Conservation (phyloP, 257 asterid species). For the Plantago ovata region DNA sequence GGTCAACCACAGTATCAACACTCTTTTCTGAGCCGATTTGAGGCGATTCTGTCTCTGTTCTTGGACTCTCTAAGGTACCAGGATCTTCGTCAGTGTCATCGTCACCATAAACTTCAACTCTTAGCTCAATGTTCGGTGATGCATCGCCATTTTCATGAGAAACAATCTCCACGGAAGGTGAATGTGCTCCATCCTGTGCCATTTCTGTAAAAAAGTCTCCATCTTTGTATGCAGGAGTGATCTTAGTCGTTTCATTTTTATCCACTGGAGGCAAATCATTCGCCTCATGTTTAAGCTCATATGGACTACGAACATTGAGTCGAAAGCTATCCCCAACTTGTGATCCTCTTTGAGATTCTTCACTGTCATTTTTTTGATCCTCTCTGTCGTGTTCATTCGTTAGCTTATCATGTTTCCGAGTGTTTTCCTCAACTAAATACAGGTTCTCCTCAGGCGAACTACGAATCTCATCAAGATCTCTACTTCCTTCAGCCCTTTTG, state of each 20-base stretch:
- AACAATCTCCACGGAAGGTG: slow-evolving; percentile 20
- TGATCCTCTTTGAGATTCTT: slow-evolving; percentile 20
- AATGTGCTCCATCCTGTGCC: slow-evolving; percentile 13
- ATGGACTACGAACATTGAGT: slow-evolving; percentile 13
- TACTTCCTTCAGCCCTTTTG: too few relatives aligned
- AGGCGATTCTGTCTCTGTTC: slow-evolving; percentile 18
- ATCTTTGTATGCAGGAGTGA: slow-evolving; percentile 21
- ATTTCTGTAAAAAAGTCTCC: slow-evolving; percentile 22
- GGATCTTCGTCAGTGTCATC: slow-evolving; percentile 17
- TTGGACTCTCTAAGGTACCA: slow-evolving; percentile 11
- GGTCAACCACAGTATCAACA: slow-evolving; percentile 21
- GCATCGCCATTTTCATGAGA: slow-evolving; percentile 20
- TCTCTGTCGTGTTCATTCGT: slow-evolving; percentile 7
- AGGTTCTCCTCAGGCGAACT: too few relatives aligned
- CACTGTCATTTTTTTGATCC: slow-evolving; percentile 21
- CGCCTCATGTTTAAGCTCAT: slow-evolving; percentile 26
- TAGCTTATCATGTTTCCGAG: slow-evolving; percentile 20
- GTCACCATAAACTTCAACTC: slow-evolving; percentile 14
- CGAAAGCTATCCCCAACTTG: slow-evolving; percentile 17
- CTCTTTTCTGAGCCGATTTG: slow-evolving; percentile 31
- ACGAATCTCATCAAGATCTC: too few relatives aligned
- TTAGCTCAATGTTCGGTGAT: slow-evolving; percentile 17
- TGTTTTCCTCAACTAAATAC: background rate
- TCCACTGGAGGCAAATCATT: slow-evolving; percentile 18
- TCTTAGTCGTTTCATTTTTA: slow-evolving; percentile 21